Conservation (phyloP, 768 basidiomycete genomes). For the Pleurotus tuoliensis region DNA sequence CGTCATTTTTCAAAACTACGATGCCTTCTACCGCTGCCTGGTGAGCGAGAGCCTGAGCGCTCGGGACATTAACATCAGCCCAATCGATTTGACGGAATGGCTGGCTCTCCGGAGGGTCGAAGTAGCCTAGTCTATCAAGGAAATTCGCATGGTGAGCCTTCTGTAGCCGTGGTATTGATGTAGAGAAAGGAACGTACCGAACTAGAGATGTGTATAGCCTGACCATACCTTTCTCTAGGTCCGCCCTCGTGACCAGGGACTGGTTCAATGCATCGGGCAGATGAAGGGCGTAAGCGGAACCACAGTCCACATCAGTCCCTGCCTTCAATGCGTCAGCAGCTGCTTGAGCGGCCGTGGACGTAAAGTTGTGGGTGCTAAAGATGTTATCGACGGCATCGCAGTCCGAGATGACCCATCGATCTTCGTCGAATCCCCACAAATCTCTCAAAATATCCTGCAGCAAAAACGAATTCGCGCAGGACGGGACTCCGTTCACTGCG, state of each 20-base stretch:
- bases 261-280: constrained; percentile 47
- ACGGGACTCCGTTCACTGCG: constrained; percentile 55
- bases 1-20: constrained; percentile 63
- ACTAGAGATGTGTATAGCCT: constrained; percentile 52
- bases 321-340: constrained; percentile 48
- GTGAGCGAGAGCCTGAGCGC: constrained; percentile 45
- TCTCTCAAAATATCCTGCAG: constrained; percentile 49
- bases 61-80: constrained; percentile 43
- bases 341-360: constrained; percentile 39
- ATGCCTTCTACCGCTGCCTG: constrained; percentile 52
- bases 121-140: constrained; percentile 46
- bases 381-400: constrained; percentile 56
- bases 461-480: constrained; percentile 50
- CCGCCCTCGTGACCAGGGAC: constrained; percentile 38
- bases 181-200: constrained; percentile 28
- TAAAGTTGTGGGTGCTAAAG: constrained; percentile 46
- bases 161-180: neutral
- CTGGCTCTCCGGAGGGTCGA: constrained; percentile 46
- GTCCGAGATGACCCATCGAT: constrained; percentile 57
- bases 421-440: constrained; percentile 46
- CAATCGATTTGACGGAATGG: constrained; percentile 48
- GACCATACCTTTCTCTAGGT: constrained; percentile 39
- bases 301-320: constrained; percentile 56
- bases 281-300: constrained; percentile 35
- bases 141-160: neutral